Conservation (phyloP, 768 basidiomycete species). For the Porpolomopsis calyptriformis region DNA sequence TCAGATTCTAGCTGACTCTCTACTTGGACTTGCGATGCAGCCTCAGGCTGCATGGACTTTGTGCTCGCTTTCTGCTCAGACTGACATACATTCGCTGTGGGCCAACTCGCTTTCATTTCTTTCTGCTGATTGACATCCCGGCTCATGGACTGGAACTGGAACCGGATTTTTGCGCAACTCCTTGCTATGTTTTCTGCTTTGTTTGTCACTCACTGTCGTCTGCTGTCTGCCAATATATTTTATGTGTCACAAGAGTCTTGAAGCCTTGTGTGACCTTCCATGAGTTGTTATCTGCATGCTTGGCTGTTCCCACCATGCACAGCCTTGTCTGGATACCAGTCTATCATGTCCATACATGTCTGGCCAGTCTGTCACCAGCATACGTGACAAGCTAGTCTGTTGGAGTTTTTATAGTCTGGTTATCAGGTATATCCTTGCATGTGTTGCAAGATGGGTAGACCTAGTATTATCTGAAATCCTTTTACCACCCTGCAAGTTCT, state of each 20-base stretch:
- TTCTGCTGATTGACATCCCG: too few species aligned
- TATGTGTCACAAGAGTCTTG: not conserved
- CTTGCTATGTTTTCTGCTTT: too few species aligned
- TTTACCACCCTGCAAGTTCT: not conserved
- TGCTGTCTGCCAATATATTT: not conserved
- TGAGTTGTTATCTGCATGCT: not conserved
- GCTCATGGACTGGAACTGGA: too few species aligned
- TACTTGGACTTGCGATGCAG: too few species aligned
- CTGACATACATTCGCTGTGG: too few species aligned
- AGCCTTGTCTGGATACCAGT: not conserved
- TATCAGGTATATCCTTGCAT: not conserved
- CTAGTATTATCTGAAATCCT: not conserved
- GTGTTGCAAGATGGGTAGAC: not conserved
- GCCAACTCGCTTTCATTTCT: too few species aligned
- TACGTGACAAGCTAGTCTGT: not conserved
- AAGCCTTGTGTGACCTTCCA: not conserved
- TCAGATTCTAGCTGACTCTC: too few species aligned
- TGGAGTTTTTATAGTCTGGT: not conserved
- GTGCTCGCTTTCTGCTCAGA: too few species aligned
- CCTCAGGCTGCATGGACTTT: too few species aligned
- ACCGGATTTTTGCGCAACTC: too few species aligned
- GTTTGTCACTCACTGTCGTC: too few species aligned
- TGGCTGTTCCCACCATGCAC: not conserved
- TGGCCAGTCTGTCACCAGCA: not conserved
- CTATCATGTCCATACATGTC: not conserved